phyloP scores from a whole-genome alignment of 1,284 basidiomycete species.

The Cutaneotrichosporon spelunceum region DNA sequence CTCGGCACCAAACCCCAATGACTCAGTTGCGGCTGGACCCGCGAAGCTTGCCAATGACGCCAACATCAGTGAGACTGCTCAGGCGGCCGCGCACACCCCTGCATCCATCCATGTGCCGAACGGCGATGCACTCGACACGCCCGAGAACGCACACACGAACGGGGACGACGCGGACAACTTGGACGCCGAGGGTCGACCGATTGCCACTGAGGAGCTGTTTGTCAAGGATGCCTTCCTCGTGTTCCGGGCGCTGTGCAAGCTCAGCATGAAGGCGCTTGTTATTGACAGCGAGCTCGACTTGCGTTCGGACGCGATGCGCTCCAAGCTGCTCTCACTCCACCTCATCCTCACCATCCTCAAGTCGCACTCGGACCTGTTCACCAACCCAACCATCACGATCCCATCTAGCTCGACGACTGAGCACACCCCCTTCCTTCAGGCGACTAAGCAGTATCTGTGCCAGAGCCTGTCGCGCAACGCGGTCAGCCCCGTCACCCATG shows the following conservation, averaged over 20 bases:
- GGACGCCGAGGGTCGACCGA: conserved; percentile 41
- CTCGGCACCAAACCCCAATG: conserved; percentile 50
- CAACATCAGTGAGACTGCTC: neutral
- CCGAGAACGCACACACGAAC: conserved; percentile 19
- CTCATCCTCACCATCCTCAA: conserved; percentile 88
- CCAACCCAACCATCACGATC: conserved; percentile 78
- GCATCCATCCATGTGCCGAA: conserved; percentile 43
- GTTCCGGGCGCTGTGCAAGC: conserved; percentile 89
- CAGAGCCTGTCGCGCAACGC: conserved; percentile 91
- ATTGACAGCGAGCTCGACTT: conserved; percentile 89
- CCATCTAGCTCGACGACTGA: conserved; percentile 82
- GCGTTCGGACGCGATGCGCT: conserved; percentile 92
- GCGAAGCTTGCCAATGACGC: conserved; percentile 27
- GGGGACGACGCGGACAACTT: conserved; percentile 30
- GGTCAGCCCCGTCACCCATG: conserved; percentile 89
- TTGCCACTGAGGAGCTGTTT: conserved; percentile 66
- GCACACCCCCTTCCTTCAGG: conserved; percentile 81
- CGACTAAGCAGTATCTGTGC: conserved; percentile 92
- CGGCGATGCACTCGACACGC: conserved; percentile 41
- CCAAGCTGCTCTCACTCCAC: conserved; percentile 87
- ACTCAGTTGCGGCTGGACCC: conserved; percentile 42
- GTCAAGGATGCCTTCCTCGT: conserved; percentile 96
- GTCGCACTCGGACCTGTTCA: conserved; percentile 83
- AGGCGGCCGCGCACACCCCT: conserved; percentile 29
- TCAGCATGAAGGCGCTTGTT: conserved; percentile 95